Evolutionary conservation across 2,329 filamentous ascomycete species (phyloP).

Genomic region (Neonectria sp.): DNA sequence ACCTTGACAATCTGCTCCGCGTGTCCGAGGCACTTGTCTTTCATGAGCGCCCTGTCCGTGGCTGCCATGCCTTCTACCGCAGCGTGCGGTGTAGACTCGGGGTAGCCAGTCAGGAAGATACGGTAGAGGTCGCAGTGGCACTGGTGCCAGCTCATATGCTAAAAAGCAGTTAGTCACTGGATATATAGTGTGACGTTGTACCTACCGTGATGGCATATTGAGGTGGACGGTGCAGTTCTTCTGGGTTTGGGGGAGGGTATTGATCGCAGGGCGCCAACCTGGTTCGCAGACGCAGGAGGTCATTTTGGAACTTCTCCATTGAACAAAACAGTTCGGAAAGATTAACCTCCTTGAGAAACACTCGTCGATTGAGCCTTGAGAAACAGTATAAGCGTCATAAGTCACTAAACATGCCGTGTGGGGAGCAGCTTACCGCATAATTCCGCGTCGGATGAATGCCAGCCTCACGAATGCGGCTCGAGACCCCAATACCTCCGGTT

Average conservation of each 20-base stretch:
- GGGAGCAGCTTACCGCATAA: conserved; percentile 36
- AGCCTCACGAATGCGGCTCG: conserved; percentile 45
- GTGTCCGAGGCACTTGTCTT: conserved; percentile 54
- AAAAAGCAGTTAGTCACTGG: background rate
- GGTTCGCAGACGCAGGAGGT: conserved; percentile 42
- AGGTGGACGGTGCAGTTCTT: conserved; percentile 36
- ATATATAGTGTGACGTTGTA: background rate
- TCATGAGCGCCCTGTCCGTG: conserved; percentile 42
- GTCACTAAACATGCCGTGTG: background rate
- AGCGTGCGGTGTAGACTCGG: conserved; percentile 56
- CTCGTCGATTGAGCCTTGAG: conserved; percentile 40
- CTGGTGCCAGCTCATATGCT: conserved; percentile 57
- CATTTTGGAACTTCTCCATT: conserved; percentile 47
- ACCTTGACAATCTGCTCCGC: conserved; percentile 55
- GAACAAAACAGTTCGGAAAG: conserved; percentile 43
- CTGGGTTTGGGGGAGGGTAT: conserved; percentile 37
- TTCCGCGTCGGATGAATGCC: conserved; percentile 40
- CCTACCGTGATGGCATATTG: conserved; percentile 44
- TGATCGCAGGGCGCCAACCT: conserved; percentile 41
- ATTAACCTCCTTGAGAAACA: conserved; percentile 45
- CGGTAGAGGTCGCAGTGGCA: conserved; percentile 62
- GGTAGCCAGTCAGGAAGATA: conserved; percentile 58
- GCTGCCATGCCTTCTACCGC: conserved; percentile 48
- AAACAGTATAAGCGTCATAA: background rate
- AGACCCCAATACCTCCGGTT: conserved; percentile 41